A percentile compares a stretch with the other conserved stretches of the same genome.
phyloP scores from a whole-genome alignment of 2,329 filamentous ascomycete genomes.

The Aspergillus sp. region DNA sequence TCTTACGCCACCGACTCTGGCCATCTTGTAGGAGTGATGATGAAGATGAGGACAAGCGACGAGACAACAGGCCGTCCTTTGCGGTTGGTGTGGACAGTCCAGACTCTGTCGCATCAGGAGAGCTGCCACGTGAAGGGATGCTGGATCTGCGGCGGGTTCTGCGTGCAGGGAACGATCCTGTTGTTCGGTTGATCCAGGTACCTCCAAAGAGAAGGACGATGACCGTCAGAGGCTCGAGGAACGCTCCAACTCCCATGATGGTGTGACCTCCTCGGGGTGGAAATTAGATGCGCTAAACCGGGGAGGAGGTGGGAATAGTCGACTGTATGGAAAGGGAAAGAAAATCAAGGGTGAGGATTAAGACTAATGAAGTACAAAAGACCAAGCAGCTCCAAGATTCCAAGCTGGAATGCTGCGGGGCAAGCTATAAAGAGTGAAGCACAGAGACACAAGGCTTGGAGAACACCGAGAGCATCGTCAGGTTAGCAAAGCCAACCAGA shows the following conservation, averaged over 20 bases:
- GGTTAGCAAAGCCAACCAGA: not conserved
- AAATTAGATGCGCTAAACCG: not conserved
- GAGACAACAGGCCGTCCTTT: constrained; percentile 38
- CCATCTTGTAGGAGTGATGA: constrained; percentile 41
- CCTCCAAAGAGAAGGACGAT: constrained; percentile 61
- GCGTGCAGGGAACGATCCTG: constrained; percentile 35
- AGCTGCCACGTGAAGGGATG: constrained; percentile 26
- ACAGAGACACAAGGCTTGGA: not conserved
- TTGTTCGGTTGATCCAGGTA: constrained; percentile 60
- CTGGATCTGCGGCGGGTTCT: constrained; percentile 24
- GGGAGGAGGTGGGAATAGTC: not conserved
- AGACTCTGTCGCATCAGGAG: constrained; percentile 44
- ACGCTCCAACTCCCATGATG: constrained; percentile 57
- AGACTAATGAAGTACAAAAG: not conserved
- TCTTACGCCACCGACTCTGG: constrained; percentile 53
- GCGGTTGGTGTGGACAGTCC: constrained; percentile 40
- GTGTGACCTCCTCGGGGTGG: not conserved
- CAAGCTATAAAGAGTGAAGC: not conserved
- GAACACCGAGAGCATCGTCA: not conserved
- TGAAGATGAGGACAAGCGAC: constrained; percentile 37
- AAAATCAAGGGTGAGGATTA: not conserved
- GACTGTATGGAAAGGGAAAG: not conserved
- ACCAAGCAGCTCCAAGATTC: not conserved
- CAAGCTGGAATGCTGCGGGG: not conserved
- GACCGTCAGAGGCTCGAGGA: constrained; percentile 64